Conservation (phyloP, 1,284 basidiomycete species). For the Malassezia equina region DNA sequence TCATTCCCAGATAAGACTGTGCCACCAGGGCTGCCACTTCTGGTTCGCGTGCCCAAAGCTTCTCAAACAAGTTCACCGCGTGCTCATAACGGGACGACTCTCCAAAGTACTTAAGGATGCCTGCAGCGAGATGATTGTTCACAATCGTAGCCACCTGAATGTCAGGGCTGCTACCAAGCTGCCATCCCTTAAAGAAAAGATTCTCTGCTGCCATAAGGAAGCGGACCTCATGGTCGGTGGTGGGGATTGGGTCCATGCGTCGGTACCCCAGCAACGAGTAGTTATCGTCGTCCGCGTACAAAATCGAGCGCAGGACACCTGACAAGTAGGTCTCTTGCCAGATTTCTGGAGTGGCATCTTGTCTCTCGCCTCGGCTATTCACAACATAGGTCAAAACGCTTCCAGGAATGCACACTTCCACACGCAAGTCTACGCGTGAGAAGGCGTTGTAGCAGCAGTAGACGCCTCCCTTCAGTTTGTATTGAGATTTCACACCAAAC, state of each 20-base stretch:
- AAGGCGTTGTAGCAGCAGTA: constrained; percentile 99
- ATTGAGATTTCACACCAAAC: constrained; percentile 64
- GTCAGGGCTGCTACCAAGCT: constrained; percentile 93
- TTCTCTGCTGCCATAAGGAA: constrained; percentile 85
- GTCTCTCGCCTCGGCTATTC: constrained; percentile 83
- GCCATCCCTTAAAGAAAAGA: constrained; percentile 91
- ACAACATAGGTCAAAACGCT: constrained; percentile 90
- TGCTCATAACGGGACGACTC: constrained; percentile 74
- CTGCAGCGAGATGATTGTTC: constrained; percentile 88
- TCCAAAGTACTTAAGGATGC: constrained; percentile 92
- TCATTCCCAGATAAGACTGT: constrained; percentile 89
- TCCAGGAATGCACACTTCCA: constrained; percentile 96
- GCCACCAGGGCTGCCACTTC: constrained; percentile 83
- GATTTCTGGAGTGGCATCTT: constrained; percentile 79
- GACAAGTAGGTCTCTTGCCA: constrained; percentile 98
- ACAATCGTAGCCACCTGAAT: constrained; percentile 97
- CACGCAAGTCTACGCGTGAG: constrained; percentile 86
- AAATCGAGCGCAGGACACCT: constrained; percentile 75
- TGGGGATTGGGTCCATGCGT: constrained; percentile 86
- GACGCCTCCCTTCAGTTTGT: constrained; percentile 85
- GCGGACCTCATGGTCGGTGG: constrained; percentile 72
- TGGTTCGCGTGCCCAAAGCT: constrained; percentile 70
- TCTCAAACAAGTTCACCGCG: constrained; percentile 89
- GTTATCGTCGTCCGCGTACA: constrained; percentile 88
- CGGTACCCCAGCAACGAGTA: constrained; percentile 87